Conservation (phyloP, 768 basidiomycete species). For the Suillus fuscotomentosus region DNA sequence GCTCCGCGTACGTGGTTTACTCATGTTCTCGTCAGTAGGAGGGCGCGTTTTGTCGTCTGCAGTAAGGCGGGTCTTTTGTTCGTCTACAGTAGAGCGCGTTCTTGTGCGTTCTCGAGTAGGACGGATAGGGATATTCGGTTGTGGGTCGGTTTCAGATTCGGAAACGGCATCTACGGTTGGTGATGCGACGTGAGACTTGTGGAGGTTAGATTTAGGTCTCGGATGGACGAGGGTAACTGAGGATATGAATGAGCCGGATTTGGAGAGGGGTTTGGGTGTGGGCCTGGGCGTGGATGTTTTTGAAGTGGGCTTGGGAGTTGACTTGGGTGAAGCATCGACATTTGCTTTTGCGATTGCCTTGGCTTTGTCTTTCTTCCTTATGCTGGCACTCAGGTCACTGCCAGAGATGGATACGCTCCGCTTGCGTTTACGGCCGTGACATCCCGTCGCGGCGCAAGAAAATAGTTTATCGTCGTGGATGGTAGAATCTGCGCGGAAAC, state of each 20-base stretch:
- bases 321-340: slow-evolving; percentile 10
- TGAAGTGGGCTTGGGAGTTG: slow-evolving; percentile 11
- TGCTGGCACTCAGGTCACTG: slow-evolving; percentile 17
- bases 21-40: slow-evolving; percentile 22
- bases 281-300: slow-evolving; percentile 10
- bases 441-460: slow-evolving; percentile 57
- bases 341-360: slow-evolving; percentile 1
- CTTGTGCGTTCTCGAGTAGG: slow-evolving; percentile 24
- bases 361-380: slow-evolving; percentile 12
- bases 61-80: slow-evolving; percentile 14
- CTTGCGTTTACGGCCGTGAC: slow-evolving; percentile 40
- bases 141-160: slow-evolving; percentile 22
- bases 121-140: slow-evolving; percentile 9
- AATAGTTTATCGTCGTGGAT: slow-evolving; percentile 61
- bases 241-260: slow-evolving; percentile 1
- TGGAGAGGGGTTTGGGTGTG: slow-evolving; percentile 14
- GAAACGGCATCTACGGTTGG: slow-evolving; percentile 13
- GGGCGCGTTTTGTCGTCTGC: slow-evolving; percentile 19
- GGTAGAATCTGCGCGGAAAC: slow-evolving; percentile 77
- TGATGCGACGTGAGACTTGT: slow-evolving; percentile 10
- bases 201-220: neutral
- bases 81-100: slow-evolving; percentile 20
- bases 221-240: neutral
- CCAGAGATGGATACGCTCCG: slow-evolving; percentile 22
- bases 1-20: slow-evolving; percentile 12